Evolutionary conservation across 2,329 filamentous ascomycete species (phyloP), one percentile per base, ranked within the genome.

Genomic region (Aspergillus fumigatiaffinis): DNA sequence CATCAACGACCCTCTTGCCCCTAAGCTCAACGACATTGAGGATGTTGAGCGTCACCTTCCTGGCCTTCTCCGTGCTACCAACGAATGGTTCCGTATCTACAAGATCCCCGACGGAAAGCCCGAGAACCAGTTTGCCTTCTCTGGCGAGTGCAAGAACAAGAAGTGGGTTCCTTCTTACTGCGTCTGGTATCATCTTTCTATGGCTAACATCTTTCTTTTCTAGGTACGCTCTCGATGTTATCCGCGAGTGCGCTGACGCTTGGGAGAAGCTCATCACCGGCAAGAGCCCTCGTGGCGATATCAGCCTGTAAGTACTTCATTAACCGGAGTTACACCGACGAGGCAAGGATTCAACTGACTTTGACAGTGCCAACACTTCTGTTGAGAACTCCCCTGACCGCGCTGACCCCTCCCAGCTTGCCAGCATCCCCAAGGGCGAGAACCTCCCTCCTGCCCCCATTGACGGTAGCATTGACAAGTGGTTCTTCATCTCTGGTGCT

Each of bases 21-120:
- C 90, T 73, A 96, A 96, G 87, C 89, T 99, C 76, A 93, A 99
- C 82, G 93, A 97, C 77, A 88, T 97, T 63, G 94, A 97, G 86
- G 94, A 99, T 76, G 94, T 99, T 68, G 94, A 99, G 86, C 89
- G 93, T 75, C 94, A 97, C 83, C 88, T 99, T 58, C 94, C 94
- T 60, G 94, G 94, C 70, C 91, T 99, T 59, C 86, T 99, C 77
- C 90, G 94, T 68, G 94, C 94, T 75, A 97, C 93, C 76, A 99
- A 99, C 76, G 94, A 99, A 84, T 99, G 94, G 94, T 99, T 99
- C 92, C 92, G 94, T 79, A 99, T 99, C 87, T 99, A 99, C 89
- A 99, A 99, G 86, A 99, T 99, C 80, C 94, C 94, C 75, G 94
- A 99, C 76, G 94, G 94, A 84, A 99, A 99, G 92, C 92, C 93